Base-by-base conservation (phyloP, 257 asterid species). In the Solanum pinnatisectum region DNA sequence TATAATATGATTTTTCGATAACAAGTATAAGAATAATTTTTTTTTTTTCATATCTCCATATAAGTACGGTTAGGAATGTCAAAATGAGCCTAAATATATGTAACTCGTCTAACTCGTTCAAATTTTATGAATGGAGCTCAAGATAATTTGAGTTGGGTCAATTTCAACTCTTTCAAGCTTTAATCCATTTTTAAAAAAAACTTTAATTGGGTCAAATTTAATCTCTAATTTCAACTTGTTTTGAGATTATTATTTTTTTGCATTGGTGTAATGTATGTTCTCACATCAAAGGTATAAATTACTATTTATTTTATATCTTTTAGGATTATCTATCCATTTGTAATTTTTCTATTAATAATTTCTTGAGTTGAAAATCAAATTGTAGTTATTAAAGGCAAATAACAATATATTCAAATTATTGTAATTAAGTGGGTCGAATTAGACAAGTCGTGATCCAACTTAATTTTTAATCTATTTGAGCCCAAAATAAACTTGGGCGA, bases 81-180 rank as follows among this genome's bases (percentile, higher is more conserved):
- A 56, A 56, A 56, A 56, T 56, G 65, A 56, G 25, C 2, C 4
- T 18, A 18, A 18, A 18, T 56, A 18, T 56, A 18, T 6, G 0
- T 2, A 52, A 52, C 63, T 52, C n/a, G 63, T 52, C 63, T 6
- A 52, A 52, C 63, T 6, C 23, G 16, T 52, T 52, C 0, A 52
- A 52, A 49, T 0, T 52, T 52, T 16, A 52, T 5, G 4, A 0
- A 0, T 0, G 1, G 0, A 16, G 10, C 23, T 52, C 4, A 0
- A 52, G 23, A 56, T 18, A 18, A 18, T 56, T 56, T 56, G n/a
- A 56, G 6, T 18, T 56, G 2, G 1, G 4, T 18, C 11, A 56
- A 56, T 56, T 1, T 56, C 11, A 56, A 56, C 1, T 56, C 1
- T 1, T 56, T 56, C 0, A 56, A 7, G 0, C 0, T 56, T 0